These are phyloP conservation scores for Adenanthera pavonina DNA, from an alignment of 306 rosid species.

Conservation along the genomic window DNA sequence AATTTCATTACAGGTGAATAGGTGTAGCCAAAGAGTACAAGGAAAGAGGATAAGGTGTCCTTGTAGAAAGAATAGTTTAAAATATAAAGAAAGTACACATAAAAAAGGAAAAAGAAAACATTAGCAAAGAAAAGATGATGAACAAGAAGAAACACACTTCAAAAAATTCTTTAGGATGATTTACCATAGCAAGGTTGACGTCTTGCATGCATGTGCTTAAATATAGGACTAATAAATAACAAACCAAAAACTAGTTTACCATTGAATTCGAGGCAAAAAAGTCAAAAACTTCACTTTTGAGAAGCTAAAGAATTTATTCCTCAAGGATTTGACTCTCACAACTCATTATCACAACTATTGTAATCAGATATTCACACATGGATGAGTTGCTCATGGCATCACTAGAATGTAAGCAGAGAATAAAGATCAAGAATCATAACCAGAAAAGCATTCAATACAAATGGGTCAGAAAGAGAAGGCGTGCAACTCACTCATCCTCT, in stretches of 20 bases:
- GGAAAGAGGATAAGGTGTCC: conserved; percentile 5
- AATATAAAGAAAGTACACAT: conserved; percentile 9
- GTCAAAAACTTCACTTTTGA: not conserved
- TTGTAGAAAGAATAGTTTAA: not conserved
- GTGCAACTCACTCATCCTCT: conserved; percentile 89
- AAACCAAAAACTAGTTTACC: conserved; percentile 1
- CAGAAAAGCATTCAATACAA: conserved; percentile 35
- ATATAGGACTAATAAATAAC: not conserved
- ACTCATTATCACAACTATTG: not conserved
- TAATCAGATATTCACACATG: not conserved
- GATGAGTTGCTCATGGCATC: not conserved
- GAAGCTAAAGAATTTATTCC: not conserved
- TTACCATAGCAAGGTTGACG: not conserved
- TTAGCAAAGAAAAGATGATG: not conserved
- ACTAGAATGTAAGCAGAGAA: conserved; percentile 19
- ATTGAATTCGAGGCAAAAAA: conserved; percentile 2
- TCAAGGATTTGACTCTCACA: conserved; percentile 11
- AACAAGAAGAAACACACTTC: not conserved
- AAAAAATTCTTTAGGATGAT: not conserved
- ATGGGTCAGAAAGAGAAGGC: conserved; percentile 28
- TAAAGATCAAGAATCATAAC: conserved; percentile 20
- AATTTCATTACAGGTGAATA: conserved; percentile 18
- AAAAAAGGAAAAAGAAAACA: not conserved
- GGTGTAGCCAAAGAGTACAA: not conserved
- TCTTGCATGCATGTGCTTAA: not conserved